Evolutionary conservation across 1,284 basidiomycete genomes (phyloP).

Genomic region (Cryptococcus sp.): DNA sequence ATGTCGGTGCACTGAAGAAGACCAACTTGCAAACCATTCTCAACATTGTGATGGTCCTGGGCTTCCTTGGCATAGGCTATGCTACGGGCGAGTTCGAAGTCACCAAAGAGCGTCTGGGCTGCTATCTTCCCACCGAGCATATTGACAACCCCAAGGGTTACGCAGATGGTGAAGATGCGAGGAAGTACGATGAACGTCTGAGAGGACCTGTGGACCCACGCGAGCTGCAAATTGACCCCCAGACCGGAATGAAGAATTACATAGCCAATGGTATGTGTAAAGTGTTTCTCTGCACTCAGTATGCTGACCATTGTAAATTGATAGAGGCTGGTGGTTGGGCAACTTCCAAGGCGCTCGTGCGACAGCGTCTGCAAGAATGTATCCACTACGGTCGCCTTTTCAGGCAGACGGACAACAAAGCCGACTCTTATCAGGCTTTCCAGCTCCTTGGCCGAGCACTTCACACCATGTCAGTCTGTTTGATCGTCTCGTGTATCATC

Average conservation of each 20-base stretch:
- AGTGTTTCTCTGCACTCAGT: not conserved
- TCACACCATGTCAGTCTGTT: constrained; percentile 40
- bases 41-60: constrained; percentile 84
- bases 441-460: constrained; percentile 69
- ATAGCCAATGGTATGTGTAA: constrained; percentile 71
- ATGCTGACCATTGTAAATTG: not conserved
- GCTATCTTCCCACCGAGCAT: constrained; percentile 85
- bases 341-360: constrained; percentile 80
- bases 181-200: constrained; percentile 72
- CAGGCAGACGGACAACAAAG: constrained; percentile 61
- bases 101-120: constrained; percentile 79
- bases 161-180: constrained; percentile 79
- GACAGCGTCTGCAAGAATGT: constrained; percentile 72
- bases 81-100: constrained; percentile 77
- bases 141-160: constrained; percentile 83
- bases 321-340: constrained; percentile 75
- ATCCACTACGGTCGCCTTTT: constrained; percentile 61
- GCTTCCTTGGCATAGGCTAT: constrained; percentile 79
- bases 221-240: constrained; percentile 82
- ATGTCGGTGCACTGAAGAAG: constrained; percentile 78
- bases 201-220: constrained; percentile 72
- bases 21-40: constrained; percentile 71
- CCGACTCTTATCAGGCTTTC: constrained; percentile 81
- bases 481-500: not conserved
- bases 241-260: constrained; percentile 94